Evolutionary conservation across 768 basidiomycete species (phyloP), one percentile per base, ranked within the genome.

Genomic region (Phlebiopsis gigantea): DNA sequence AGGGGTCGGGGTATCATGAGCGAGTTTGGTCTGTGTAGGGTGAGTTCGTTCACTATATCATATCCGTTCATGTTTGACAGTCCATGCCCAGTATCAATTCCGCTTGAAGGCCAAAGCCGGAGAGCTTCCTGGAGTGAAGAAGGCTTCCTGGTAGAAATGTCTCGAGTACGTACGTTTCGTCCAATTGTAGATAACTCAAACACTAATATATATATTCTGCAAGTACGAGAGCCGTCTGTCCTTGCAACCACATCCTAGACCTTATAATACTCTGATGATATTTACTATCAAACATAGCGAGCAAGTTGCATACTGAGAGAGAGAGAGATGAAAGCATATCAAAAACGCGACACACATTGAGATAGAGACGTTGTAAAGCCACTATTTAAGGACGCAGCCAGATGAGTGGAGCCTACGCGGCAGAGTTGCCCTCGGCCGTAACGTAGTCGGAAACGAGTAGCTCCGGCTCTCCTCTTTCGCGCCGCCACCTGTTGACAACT

Each of bases 11-110:
- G 94, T 53, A 76, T 97, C 29, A 88, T 98, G 62, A 85, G 87
- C 66, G 88, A 95, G 71, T 96, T 97, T 71, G 92, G 82, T 0
- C 69, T 97, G 42, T 91, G 85, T 65, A 79, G 94, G 65, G 94
- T 93, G 64, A 17, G 70, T 73, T n/a, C 34, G 34, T 1, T 15
- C 44, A 4, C 25, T 8, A 22, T 46, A n/a, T 30, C 44, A 14
- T n/a, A n/a, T 30, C 46, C 0, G 41, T 5, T 10, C 4, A 22
- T 28, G 24, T 30, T 31, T 45, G 4, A 45, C 31, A 26, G 10
- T 6, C 26, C 56, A 10, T n/a, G 26, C 41, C 7, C 65, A 97
- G 95, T 91, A 81, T 75, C 93, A 95, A 74, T 97, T 98, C 75
- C 82, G 94, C 34, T 65, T 90, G 46, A 90, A 93, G 66, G 95